These are phyloP conservation scores for Eucalyptus erythrocorys DNA, from an alignment of 345 rosid genomes.

Conservation along the genomic window DNA sequence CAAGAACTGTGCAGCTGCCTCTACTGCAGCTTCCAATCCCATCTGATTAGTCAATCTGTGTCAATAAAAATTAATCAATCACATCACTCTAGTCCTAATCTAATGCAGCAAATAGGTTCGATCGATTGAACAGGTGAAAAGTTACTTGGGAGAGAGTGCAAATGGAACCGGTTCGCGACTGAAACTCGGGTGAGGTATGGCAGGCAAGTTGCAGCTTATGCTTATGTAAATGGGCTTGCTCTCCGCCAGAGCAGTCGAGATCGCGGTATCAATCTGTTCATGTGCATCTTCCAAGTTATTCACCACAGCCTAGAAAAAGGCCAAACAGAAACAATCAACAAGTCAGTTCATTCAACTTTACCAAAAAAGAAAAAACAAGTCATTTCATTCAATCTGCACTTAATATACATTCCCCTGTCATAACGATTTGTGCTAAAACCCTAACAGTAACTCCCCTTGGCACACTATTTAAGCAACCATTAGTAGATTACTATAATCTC, in stretches of 20 bases:
- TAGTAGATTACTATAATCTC: neutral
- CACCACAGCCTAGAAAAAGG: slow-evolving; percentile 49
- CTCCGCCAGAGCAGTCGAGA: slow-evolving; percentile 61
- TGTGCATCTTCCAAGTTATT: slow-evolving; percentile 82
- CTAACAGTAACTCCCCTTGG: neutral
- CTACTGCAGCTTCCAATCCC: slow-evolving; percentile 67
- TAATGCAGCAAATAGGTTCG: neutral
- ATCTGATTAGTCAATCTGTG: slow-evolving; percentile 41
- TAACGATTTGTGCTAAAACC: neutral
- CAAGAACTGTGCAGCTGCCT: slow-evolving; percentile 60
- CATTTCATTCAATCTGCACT: neutral
- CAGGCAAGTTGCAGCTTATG: slow-evolving; percentile 55
- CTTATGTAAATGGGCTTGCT: slow-evolving; percentile 84
- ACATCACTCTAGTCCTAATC: neutral
- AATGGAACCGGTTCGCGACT: slow-evolving; percentile 57
- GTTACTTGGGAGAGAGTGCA: slow-evolving; percentile 44
- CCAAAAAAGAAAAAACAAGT: no score
- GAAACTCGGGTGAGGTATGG: slow-evolving; percentile 57
- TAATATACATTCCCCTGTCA: neutral
- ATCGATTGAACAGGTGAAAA: neutral
- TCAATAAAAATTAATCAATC: neutral
- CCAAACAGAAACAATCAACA: neutral
- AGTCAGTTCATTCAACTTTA: neutral
- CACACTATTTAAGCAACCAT: neutral
- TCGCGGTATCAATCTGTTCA: slow-evolving; percentile 59